Evolutionary conservation across 805 yeast genomes (phyloP), one percentile per base, ranked within the genome.

Genomic region (Metschnikowia chrysomelidarum): DNA sequence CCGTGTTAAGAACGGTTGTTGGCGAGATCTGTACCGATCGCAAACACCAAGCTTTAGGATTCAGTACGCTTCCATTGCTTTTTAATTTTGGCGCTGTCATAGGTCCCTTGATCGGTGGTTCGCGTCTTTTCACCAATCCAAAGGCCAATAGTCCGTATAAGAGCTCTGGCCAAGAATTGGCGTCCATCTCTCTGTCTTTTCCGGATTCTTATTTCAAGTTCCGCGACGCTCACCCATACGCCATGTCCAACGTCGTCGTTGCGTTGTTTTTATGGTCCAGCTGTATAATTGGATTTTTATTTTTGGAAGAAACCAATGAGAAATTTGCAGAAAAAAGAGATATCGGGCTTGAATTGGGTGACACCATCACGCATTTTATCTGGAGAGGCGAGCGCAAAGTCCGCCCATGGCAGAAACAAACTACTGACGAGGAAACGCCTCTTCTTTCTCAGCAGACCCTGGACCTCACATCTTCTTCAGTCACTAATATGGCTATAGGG

Each of bases 41-140:
- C 34, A 61, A 64, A 22, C 84, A 79, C 50, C 83, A 79, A 52
- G 80, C 82, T 7, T 36, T 77, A 7, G 84, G 84, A 1, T 78
- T 80, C 47, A 69, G 79, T 26, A 72, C 76, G 3, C 63, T 80
- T 56, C 85, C 87, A 0, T 54, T 80, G 23, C 57, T 80, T 10
- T 80, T 76, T 71, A 79, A 79, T 49, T 45, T 78, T 14, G 87
- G 86, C 4, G 59, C 75, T 18, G 69, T 78, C 10, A 49, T 80
- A 10, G 87, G 87, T 1, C 84, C 85, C 1, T 57, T 76, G 51
- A 62, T 79, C 20, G 83, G 71, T 1, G 68, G 69, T 4, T 53
- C 80, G 18, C 75, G 75, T 19, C 66, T 59, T 34, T 59, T 78
- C 28, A 76, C 80, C 9, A 59, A 67, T 24, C 77, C 80, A 5